Evolutionary conservation across 2,329 filamentous ascomycete genomes (phyloP).

Genomic region (Alternaria sp.): DNA sequence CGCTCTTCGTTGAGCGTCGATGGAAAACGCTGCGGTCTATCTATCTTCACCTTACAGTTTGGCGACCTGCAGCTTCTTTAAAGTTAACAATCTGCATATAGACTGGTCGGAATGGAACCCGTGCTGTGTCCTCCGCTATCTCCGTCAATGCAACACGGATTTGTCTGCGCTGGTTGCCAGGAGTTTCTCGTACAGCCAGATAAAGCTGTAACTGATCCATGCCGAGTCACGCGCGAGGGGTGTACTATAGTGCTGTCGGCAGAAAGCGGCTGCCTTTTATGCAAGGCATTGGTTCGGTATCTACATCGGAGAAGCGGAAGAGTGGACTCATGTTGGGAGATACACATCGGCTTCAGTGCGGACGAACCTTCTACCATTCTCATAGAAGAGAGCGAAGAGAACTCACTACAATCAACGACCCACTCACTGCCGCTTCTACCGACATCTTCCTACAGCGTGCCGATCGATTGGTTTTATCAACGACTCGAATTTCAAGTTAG

Average conservation of each 20-base stretch:
- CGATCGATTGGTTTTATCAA: too few species aligned
- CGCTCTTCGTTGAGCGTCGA: too few species aligned
- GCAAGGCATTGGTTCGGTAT: neutral
- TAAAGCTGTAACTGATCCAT: neutral
- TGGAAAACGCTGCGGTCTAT: too few species aligned
- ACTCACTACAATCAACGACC: rapidly evolving
- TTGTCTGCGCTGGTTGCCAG: neutral
- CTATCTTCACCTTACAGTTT: rapidly evolving
- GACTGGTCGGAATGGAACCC: rapidly evolving
- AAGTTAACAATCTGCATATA: neutral
- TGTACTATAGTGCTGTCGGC: neutral
- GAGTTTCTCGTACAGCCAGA: neutral
- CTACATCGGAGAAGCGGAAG: too few species aligned
- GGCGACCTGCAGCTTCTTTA: too few species aligned
- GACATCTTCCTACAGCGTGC: too few species aligned
- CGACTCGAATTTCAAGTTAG: neutral
- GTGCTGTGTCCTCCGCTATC: neutral
- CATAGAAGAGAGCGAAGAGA: too few species aligned
- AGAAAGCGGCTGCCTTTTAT: neutral
- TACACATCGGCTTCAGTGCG: too few species aligned
- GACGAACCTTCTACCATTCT: too few species aligned
- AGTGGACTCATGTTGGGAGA: too few species aligned
- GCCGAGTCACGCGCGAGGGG: neutral
- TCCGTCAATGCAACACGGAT: neutral
- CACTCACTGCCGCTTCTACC: too few species aligned